Percentiles rank a stretch among this genome's conserved stretches.
These are phyloP conservation scores for Acorus calamus DNA, from an alignment of 106 monocot genomes.

Conservation along the genomic window DNA sequence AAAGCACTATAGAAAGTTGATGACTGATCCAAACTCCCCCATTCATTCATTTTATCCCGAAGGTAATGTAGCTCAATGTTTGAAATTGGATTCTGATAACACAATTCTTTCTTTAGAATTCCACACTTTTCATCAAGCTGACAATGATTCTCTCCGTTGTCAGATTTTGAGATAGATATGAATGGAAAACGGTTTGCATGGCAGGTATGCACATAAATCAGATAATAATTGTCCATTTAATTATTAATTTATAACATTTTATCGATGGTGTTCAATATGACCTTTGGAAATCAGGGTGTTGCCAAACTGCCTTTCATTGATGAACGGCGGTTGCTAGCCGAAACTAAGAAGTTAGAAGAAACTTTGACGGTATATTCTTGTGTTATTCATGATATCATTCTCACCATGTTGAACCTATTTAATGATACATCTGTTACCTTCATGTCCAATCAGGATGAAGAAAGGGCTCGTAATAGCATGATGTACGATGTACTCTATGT, in stretches of 20 bases:
- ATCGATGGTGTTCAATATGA: too few species aligned
- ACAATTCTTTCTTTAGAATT: background rate
- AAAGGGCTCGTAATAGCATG: constrained; percentile 59
- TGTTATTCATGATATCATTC: too few species aligned
- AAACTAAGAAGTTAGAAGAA: constrained; percentile 73
- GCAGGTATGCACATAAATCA: constrained; percentile 38
- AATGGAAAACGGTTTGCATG: constrained; percentile 94
- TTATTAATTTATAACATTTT: too few species aligned
- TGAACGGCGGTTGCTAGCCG: constrained; percentile 59
- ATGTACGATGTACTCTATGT: constrained; percentile 86
- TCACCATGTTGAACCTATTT: too few species aligned
- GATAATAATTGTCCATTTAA: background rate
- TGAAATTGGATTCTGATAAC: background rate
- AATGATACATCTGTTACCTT: background rate
- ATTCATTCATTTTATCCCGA: constrained; percentile 71
- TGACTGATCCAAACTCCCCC: constrained; percentile 77
- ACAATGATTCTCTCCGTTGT: background rate
- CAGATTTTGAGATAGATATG: constrained; percentile 97
- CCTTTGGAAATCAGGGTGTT: constrained; percentile 45
- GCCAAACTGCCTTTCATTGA: constrained; percentile 96
- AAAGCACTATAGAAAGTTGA: constrained; percentile 54
- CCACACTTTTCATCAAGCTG: background rate
- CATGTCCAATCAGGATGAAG: constrained; percentile 56
- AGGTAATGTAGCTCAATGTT: constrained; percentile 27
- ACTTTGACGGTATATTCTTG: constrained; percentile 44